Base-by-base conservation (phyloP, 106 monocot species). In the Ottelia alismoides region DNA sequence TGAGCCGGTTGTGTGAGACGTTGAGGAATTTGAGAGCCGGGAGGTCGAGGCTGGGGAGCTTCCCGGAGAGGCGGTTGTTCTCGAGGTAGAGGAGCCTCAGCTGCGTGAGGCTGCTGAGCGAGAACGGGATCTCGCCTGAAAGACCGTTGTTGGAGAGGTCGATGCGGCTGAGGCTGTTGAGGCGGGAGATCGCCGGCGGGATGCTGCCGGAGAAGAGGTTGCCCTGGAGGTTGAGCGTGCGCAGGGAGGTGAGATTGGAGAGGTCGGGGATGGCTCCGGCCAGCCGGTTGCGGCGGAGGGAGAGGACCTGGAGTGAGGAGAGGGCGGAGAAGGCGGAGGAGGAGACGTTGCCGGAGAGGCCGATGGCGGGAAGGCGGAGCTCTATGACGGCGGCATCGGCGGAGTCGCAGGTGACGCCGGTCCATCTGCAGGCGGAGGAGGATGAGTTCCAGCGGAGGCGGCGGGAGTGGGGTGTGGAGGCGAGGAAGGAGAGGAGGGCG, bases 231-330 rank as follows among this genome's bases (percentile, higher is more conserved):
- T 73, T 87, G 60, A 93, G 77, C 49, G 68, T 45, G 47, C 28
- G 64, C 56, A 93, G 87, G 29, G 46, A 28, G 28, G 79, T 28
- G 25, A 93, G 79, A 57, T 72, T 75, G 56, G 62, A 45, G 55
- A 94, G 32, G 55, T 76, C 78, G 25, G 91, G 93, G 10, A 84
- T 43, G 47, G 71, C 29, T 40, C 93, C 93, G 45, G 60, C 53
- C 56, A 94, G 72, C 32, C 30, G 35, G 65, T 94, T 94, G 64
- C 65, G 67, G 40, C 84, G 84, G 62, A 94, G 88, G 27, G 84
- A 88, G 60, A 94, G 63, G 45, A 94, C 74, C 23, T 70, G 80
- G 45, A 94, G 88, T 40, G 40, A 46, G 29, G 49, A 32, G 54
- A 94, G 78, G 2, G 45, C 58, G 56, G 77, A 72, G 46, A 93